Evolutionary conservation across 352 stramenopile genomes (phyloP).

Genomic region (Phytophthora europaea): DNA sequence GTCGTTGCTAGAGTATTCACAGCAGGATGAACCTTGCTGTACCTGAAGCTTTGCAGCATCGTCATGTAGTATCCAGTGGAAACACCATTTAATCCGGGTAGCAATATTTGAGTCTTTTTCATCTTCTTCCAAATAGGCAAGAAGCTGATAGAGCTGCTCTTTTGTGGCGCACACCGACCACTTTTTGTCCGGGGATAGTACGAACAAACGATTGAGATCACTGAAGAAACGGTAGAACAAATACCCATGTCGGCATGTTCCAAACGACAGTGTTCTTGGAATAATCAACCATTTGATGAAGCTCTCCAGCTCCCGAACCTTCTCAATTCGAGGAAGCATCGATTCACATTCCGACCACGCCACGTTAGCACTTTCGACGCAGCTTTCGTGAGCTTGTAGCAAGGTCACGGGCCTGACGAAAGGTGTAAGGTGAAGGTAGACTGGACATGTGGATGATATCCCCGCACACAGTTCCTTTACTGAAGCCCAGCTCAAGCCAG

Average conservation of each 20-base stretch:
- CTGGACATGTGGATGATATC: constrained; percentile 34
- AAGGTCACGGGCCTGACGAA: constrained; percentile 34
- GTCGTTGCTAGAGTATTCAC: constrained; percentile 42
- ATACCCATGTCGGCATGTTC: constrained; percentile 62
- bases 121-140: constrained; percentile 68
- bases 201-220: constrained; percentile 64
- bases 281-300: constrained; percentile 72
- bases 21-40: constrained; percentile 39
- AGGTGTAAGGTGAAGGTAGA: constrained; percentile 65
- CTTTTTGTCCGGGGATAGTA: constrained; percentile 54
- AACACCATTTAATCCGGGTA: constrained; percentile 45
- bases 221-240: constrained; percentile 76
- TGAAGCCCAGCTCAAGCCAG: constrained; percentile 55
- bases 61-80: constrained; percentile 51
- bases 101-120: constrained; percentile 45
- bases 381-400: constrained; percentile 66
- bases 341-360: constrained; percentile 71
- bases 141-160: constrained; percentile 45
- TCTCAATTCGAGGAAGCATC: constrained; percentile 58
- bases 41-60: constrained; percentile 23
- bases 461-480: constrained; percentile 52
- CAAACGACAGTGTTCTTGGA: constrained; percentile 67
- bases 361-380: constrained; percentile 66
- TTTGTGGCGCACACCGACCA: constrained; percentile 53
- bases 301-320: constrained; percentile 60